phyloP scores from a whole-genome alignment of 306 rosid genomes.

The Rosa persica region DNA sequence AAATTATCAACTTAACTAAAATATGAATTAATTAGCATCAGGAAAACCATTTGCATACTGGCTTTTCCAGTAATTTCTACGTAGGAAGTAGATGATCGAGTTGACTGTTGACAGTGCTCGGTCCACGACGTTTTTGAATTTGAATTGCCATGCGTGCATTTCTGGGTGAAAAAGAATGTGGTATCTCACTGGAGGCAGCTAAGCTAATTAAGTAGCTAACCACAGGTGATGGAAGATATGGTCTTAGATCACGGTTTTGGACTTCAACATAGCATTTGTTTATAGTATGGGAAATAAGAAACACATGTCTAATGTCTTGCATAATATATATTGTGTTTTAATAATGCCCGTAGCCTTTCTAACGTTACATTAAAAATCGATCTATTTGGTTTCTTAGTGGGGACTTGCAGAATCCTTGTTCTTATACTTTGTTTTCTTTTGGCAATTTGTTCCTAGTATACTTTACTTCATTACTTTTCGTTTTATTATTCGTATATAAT shows the following conservation, averaged over 20 bases:
- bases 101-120: neutral
- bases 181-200: neutral
- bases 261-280: neutral
- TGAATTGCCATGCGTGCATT: too few relatives aligned
- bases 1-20: neutral
- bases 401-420: neutral
- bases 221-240: neutral
- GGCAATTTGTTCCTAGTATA: neutral
- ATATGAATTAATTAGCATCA: neutral
- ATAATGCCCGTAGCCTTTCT: neutral
- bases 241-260: neutral
- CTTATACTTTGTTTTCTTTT: neutral
- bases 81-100: neutral
- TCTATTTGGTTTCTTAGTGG: neutral
- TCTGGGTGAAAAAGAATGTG: neutral
- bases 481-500: neutral
- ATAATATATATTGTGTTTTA: neutral
- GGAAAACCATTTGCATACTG: neutral
- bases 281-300: neutral
- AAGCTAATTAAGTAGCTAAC: neutral
- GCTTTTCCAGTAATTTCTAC: neutral
- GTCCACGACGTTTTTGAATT: neutral
- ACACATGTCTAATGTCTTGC: slow-evolving; percentile 3
- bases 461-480: neutral
- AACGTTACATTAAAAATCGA: neutral